Conservation (phyloP, 1,139 yeast species). For the Hyphopichia fennica region DNA sequence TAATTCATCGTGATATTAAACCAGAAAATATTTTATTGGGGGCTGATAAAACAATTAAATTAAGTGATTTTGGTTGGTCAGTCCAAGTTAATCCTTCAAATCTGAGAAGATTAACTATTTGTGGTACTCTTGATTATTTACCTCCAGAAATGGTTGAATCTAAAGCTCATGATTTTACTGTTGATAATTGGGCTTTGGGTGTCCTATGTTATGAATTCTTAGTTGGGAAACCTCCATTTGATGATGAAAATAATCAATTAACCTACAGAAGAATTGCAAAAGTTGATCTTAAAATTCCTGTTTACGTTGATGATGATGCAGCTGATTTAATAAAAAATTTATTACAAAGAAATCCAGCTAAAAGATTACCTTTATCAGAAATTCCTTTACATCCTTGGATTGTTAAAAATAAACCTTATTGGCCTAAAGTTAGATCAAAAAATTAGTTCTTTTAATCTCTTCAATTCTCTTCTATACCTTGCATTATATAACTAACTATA, state of each 20-base stretch:
- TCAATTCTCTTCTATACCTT: background rate
- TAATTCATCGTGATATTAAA: constrained; percentile 89
- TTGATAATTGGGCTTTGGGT: constrained; percentile 94
- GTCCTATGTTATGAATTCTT: constrained; percentile 81
- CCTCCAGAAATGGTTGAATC: constrained; percentile 96
- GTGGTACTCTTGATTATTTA: constrained; percentile 92
- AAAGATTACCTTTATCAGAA: constrained; percentile 59
- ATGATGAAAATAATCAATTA: constrained; percentile 68
- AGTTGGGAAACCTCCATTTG: constrained; percentile 92
- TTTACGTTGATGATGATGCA: constrained; percentile 70
- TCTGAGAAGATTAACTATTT: constrained; percentile 71
- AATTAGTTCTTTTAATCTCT: constrained; percentile 4
- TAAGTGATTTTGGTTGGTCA: constrained; percentile 97
- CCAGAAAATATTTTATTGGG: constrained; percentile 87
- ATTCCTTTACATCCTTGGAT: constrained; percentile 86
- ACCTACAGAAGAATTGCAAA: constrained; percentile 79
- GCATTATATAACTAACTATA: background rate
- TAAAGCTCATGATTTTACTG: constrained; percentile 72
- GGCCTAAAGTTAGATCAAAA: constrained; percentile 27
- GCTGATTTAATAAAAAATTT: constrained; percentile 64
- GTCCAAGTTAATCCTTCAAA: constrained; percentile 48
- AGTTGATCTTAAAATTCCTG: constrained; percentile 75
- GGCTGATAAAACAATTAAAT: constrained; percentile 67
- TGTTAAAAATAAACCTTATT: constrained; percentile 51
- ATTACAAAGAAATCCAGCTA: constrained; percentile 66